A percentile compares a stretch with the other conserved stretches of the same genome.
Evolutionary conservation across 495 filamentous ascomycete genomes (phyloP).

Genomic region (Mytilinidion resinicola): DNA sequence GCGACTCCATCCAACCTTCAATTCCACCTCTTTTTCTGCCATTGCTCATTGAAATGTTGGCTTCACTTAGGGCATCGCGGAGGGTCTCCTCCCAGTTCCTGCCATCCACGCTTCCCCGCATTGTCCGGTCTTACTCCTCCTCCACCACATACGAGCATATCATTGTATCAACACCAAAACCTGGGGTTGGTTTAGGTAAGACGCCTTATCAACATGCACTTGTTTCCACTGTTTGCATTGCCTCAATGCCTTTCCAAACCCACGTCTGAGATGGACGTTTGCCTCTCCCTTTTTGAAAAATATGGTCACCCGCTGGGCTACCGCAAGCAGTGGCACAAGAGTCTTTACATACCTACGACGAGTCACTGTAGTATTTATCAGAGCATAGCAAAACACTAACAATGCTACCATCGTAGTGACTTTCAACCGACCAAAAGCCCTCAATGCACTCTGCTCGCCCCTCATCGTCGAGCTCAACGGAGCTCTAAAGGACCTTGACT

Average conservation of each 20-base stretch:
- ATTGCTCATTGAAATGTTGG: too few relatives aligned
- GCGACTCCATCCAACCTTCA: too few relatives aligned
- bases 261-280: background rate
- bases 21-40: too few relatives aligned
- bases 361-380: too few relatives aligned
- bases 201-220: background rate
- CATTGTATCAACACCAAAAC: conserved; percentile 70
- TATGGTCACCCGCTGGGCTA: too few relatives aligned
- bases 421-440: conserved; percentile 88
- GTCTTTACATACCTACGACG: too few relatives aligned
- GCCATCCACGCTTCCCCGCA: conserved; percentile 40
- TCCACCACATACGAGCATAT: conserved; percentile 69
- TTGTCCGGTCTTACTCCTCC: conserved; percentile 52
- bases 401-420: conserved; percentile 54
- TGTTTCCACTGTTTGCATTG: background rate
- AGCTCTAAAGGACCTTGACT: conserved; percentile 66
- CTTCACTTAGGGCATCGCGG: conserved; percentile 12
- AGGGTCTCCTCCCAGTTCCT: conserved; percentile 22
- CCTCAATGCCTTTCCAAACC: background rate
- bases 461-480: conserved; percentile 85
- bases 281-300: background rate
- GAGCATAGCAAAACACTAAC: conserved; percentile 1
- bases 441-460: conserved; percentile 85
- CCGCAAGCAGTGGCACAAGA: too few relatives aligned
- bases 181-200: conserved; percentile 83